Evolutionary conservation across 2,329 filamentous ascomycete species (phyloP).

Genomic region (Fusarium sp.): DNA sequence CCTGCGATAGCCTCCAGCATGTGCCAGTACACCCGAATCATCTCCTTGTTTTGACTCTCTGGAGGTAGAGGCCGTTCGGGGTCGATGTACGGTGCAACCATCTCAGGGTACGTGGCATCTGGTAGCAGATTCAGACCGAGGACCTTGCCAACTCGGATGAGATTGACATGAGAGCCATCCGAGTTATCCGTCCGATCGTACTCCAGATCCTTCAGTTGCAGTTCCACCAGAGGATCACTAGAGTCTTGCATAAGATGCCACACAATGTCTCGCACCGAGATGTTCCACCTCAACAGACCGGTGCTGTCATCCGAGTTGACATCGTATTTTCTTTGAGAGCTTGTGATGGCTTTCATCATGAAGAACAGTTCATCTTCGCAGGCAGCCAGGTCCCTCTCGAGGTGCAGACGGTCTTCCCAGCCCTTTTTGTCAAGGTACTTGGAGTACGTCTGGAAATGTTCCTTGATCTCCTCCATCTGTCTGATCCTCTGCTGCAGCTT

Average conservation of each 20-base stretch:
- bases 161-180: constrained; percentile 95
- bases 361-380: constrained; percentile 99
- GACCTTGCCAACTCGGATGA: constrained; percentile 88
- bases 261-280: constrained; percentile 93
- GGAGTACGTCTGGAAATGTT: constrained; percentile 93
- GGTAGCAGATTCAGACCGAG: constrained; percentile 90
- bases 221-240: constrained; percentile 88
- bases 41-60: constrained; percentile 72
- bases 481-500: constrained; percentile 92
- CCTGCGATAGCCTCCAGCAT: constrained; percentile 98
- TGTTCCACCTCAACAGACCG: constrained; percentile 89
- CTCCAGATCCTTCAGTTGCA: constrained; percentile 89
- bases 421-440: constrained; percentile 87
- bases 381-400: constrained; percentile 88
- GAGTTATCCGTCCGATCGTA: constrained; percentile 97
- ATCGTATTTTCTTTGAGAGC: constrained; percentile 90
- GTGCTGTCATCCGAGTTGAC: constrained; percentile 72
- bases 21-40: constrained; percentile 96
- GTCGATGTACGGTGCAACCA: constrained; percentile 91
- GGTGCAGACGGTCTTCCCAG: constrained; percentile 89
- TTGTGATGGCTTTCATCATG: constrained; percentile 99
- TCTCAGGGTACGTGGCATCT: constrained; percentile 93
- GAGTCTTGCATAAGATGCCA: constrained; percentile 95
- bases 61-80: constrained; percentile 62
- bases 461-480: constrained; percentile 95